A percentile compares a stretch with the other conserved stretches of the same genome.
Evolutionary conservation across 2,329 filamentous ascomycete species (phyloP).

Genomic region (Raffaelea deltoideospora): DNA sequence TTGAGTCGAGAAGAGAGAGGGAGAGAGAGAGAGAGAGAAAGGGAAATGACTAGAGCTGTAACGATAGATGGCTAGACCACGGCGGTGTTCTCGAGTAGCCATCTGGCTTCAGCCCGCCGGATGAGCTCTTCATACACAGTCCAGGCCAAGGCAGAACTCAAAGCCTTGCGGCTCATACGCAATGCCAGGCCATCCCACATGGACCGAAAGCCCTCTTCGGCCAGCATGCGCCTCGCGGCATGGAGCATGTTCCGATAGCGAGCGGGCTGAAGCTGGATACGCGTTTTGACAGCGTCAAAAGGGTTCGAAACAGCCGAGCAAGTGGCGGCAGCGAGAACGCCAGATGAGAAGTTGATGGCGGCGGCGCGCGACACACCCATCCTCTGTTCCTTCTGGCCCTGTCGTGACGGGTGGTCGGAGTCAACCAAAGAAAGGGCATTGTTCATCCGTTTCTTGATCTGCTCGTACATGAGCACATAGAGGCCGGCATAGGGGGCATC

Average conservation of each 20-base stretch:
- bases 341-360: slow-evolving; percentile 74
- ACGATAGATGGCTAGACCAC: too few relatives aligned
- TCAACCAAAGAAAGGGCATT: too few relatives aligned
- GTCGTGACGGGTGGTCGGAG: too few relatives aligned
- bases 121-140: slow-evolving; percentile 93
- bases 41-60: too few relatives aligned
- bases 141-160: slow-evolving; percentile 93
- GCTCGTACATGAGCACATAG: slow-evolving; percentile 90
- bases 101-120: slow-evolving; percentile 41
- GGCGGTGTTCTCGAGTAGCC: too few relatives aligned
- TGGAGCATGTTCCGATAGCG: slow-evolving; percentile 72
- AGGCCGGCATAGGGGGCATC: slow-evolving; percentile 95
- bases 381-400: too few relatives aligned
- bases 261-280: slow-evolving; percentile 76
- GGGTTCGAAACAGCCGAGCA: slow-evolving; percentile 89
- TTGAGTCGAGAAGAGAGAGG: too few relatives aligned
- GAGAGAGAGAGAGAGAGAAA: too few relatives aligned
- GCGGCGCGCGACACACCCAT: slow-evolving; percentile 33
- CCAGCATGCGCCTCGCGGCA: slow-evolving; percentile 62
- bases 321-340: slow-evolving; percentile 61
- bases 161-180: slow-evolving; percentile 77
- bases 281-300: slow-evolving; percentile 91
- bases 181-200: slow-evolving; percentile 77
- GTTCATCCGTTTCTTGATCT: slow-evolving; percentile 52
- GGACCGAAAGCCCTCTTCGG: slow-evolving; percentile 63